Evolutionary conservation across 75 land plant species (phyloP).

Genomic region (Sequoia sempervirens): DNA sequence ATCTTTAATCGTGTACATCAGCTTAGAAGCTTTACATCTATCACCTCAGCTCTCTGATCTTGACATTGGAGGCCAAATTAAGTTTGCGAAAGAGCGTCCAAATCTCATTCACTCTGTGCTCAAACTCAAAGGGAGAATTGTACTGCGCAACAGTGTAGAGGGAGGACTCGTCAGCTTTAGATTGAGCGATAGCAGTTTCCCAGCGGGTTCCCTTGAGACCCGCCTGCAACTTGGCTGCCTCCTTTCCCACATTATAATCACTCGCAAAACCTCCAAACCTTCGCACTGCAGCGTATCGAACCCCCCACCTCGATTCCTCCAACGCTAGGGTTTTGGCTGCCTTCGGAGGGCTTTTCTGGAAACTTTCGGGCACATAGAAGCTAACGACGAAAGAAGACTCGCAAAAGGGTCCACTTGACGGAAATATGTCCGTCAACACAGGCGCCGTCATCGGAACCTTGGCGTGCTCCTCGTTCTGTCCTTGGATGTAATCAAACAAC

Average conservation of each 20-base stretch:
- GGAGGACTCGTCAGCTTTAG: constrained; percentile 7
- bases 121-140: constrained; percentile 67
- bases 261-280: constrained; percentile 62
- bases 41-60: too few relatives aligned
- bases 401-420: constrained; percentile 77
- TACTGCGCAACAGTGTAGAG: constrained; percentile 67
- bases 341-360: constrained; percentile 46
- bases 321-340: constrained; percentile 32
- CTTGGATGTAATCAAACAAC: constrained; percentile 71
- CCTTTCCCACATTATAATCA: constrained; percentile 42
- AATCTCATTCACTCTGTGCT: constrained; percentile 60
- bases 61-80: background rate
- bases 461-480: constrained; percentile 41
- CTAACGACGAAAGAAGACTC: constrained; percentile 58
- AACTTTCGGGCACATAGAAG: constrained; percentile 51
- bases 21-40: too few relatives aligned
- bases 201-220: constrained; percentile 45
- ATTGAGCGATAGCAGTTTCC: constrained; percentile 23
- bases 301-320: constrained; percentile 37
- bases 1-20: too few relatives aligned
- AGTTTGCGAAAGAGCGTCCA: constrained; percentile 27
- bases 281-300: constrained; percentile 50
- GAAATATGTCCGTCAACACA: constrained; percentile 58
- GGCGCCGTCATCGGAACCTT: constrained; percentile 79
- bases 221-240: constrained; percentile 57